These are phyloP conservation scores for Phycomyces blakesleeanus DNA, from an alignment of 192 early-diverging fungal genomes.

Conservation along the genomic window DNA sequence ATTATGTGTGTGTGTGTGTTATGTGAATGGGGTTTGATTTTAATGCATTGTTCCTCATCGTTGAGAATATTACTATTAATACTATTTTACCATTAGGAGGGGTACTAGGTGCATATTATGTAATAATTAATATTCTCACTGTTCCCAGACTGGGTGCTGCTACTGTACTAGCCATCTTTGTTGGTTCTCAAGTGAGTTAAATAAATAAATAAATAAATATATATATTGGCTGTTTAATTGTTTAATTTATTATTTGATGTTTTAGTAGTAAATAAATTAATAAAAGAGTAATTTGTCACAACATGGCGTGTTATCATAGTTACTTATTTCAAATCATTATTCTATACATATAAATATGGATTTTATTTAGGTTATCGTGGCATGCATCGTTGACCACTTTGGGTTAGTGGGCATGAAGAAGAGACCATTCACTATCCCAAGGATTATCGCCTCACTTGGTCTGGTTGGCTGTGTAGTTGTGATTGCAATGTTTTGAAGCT, in stretches of 20 bases:
- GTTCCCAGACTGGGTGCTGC: conserved; percentile 49
- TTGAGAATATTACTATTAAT: too few species aligned
- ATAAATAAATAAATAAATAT: too few species aligned
- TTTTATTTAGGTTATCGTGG: conserved; percentile 33
- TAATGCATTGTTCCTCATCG: neutral
- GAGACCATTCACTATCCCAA: conserved; percentile 39
- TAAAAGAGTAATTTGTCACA: too few species aligned
- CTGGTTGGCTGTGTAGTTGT: conserved; percentile 43
- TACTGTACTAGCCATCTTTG: conserved; percentile 46
- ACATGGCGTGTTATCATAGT: neutral
- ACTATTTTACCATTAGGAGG: conserved; percentile 1
- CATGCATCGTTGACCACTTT: conserved; percentile 53
- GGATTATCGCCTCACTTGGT: conserved; percentile 42
- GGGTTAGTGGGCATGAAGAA: conserved; percentile 40
- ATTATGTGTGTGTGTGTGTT: conserved; percentile 22
- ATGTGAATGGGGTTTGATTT: neutral
- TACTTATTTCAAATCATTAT: neutral
- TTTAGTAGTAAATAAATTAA: too few species aligned
- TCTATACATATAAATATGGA: neutral
- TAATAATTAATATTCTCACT: conserved; percentile 48
- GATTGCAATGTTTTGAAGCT: conserved; percentile 40
- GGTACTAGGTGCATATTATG: conserved; percentile 45
- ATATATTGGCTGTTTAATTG: too few species aligned
- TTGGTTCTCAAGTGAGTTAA: conserved; percentile 42
- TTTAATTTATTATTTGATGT: too few species aligned